Evolutionary conservation across 371 early-diverging fungal species (phyloP).

Genomic region (Basidiobolus heterosporus): DNA sequence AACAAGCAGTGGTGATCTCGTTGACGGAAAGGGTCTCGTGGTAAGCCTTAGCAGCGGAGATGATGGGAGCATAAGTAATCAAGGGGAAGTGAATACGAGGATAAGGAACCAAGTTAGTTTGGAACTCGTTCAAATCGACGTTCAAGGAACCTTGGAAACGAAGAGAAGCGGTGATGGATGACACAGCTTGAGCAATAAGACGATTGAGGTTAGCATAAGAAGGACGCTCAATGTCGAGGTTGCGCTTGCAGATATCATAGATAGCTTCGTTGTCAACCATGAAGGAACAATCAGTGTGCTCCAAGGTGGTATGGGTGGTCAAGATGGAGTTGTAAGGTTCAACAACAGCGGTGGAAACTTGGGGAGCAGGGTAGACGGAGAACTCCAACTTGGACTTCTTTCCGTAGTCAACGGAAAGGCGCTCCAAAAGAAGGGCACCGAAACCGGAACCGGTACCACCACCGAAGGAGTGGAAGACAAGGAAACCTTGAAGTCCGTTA

Average conservation of each 20-base stretch:
- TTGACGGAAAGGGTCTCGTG: conserved; percentile 80
- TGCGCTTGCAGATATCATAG: conserved; percentile 97
- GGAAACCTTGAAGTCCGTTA: conserved; percentile 90
- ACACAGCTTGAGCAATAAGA: conserved; percentile 98
- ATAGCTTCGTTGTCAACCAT: conserved; percentile 98
- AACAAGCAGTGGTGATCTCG: conserved; percentile 83
- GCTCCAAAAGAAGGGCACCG: conserved; percentile 94
- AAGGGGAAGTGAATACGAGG: conserved; percentile 96
- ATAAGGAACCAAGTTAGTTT: conserved; percentile 95
- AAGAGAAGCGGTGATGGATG: conserved; percentile 97
- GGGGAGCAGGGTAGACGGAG: conserved; percentile 98
- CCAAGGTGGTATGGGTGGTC: conserved; percentile 96
- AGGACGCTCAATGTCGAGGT: conserved; percentile 95
- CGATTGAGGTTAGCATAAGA: conserved; percentile 96
- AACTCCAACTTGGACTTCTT: conserved; percentile 98
- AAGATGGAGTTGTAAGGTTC: conserved; percentile 98
- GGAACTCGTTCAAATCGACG: conserved; percentile 93
- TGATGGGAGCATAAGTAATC: conserved; percentile 88
- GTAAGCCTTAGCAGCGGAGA: conserved; percentile 76
- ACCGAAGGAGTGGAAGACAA: conserved; percentile 97
- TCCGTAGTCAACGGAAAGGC: conserved; percentile 92
- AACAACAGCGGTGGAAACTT: conserved; percentile 94
- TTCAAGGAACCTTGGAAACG: conserved; percentile 95
- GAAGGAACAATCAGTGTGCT: conserved; percentile 97
- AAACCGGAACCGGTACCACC: conserved; percentile 99